Base-by-base conservation (phyloP, 2,329 filamentous ascomycete genomes). In the Pseudocercospora musae region DNA sequence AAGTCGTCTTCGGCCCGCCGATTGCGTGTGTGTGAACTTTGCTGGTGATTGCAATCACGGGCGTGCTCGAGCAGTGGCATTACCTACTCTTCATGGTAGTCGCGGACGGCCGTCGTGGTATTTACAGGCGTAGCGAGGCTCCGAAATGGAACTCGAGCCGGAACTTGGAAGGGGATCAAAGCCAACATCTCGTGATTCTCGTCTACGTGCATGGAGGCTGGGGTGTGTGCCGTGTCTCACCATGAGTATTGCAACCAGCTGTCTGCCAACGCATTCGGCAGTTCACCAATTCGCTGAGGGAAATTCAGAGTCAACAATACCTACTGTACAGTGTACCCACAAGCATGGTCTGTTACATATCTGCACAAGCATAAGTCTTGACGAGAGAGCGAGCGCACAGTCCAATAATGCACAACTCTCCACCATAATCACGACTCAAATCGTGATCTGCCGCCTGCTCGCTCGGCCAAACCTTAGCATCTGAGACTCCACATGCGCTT, bases 1-100 rank as follows among this genome's bases (percentile, higher is more conserved):
- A n/a, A n/a, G n/a, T n/a, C 46, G 13, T 15, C 21, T 50, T 58
- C 60, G 59, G 60, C 56, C 55, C 55, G 55, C 56, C 57, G 60
- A 57, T 60, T 65, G 60, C 63, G 63, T 60, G 60, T 63, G 53
- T 60, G 18, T 20, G 27, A 62, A 46, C 52, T 27, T 25, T n/a
- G n/a, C 23, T 25, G 23, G 6, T 15, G 37, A 58, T 49, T 21
- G 42, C n/a, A n/a, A 21, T 23, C 52, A 31, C 18, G 8, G 40
- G 25, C 20, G 29, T 23, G 44, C 20, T 37, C 57, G 31, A 52
- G 23, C 48, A 48, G 44, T 48, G 44, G 21, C 44, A 48, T 23
- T 48, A 48, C 10, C 7, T n/a, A n/a, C n/a, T n/a, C 9, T 48
- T 20, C 33, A 37, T 50, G 29, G 48, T 50, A 27, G 48, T 15